phyloP scores from a whole-genome alignment of 805 yeast genomes.

The Zygoascus biomembranicola region DNA sequence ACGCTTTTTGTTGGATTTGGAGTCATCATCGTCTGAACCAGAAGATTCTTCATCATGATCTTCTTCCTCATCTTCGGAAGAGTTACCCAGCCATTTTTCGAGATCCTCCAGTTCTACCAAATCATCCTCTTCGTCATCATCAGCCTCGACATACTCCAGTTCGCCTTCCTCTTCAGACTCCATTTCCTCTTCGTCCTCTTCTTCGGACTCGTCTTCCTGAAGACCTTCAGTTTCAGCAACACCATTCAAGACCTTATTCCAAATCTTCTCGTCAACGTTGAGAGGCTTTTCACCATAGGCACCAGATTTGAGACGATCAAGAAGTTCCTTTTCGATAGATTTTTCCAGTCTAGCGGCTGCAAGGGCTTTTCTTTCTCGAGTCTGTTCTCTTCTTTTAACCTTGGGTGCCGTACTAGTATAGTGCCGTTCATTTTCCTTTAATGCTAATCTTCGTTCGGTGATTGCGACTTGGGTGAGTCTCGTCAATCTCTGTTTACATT shows the following conservation, averaged over 20 bases:
- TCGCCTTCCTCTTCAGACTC: conserved; percentile 53
- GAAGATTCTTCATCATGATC: conserved; percentile 29
- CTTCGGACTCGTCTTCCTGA: conserved; percentile 42
- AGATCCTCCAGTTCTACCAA: conserved; percentile 89
- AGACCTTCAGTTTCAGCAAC: conserved; percentile 62
- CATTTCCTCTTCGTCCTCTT: conserved; percentile 42
- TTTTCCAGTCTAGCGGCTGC: conserved; percentile 95
- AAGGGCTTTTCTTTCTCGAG: conserved; percentile 92
- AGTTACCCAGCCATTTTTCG: conserved; percentile 67
- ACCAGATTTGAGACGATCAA: conserved; percentile 92
- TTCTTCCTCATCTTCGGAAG: conserved; percentile 32
- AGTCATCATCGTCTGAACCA: conserved; percentile 32
- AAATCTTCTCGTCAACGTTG: conserved; percentile 90
- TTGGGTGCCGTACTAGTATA: conserved; percentile 89
- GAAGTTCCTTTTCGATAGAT: conserved; percentile 89
- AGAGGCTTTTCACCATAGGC: conserved; percentile 98
- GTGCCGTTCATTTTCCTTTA: conserved; percentile 86
- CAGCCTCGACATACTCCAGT: conserved; percentile 84
- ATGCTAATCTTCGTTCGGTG: conserved; percentile 86
- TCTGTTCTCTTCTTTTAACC: conserved; percentile 88
- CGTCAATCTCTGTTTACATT: conserved; percentile 93
- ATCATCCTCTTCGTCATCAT: conserved; percentile 69
- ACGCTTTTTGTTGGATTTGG: conserved; percentile 21
- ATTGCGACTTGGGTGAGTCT: conserved; percentile 92
- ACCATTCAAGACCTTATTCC: conserved; percentile 83